Conservation (phyloP, 1,284 basidiomycete species). For the Rhodotorula sp. region DNA sequence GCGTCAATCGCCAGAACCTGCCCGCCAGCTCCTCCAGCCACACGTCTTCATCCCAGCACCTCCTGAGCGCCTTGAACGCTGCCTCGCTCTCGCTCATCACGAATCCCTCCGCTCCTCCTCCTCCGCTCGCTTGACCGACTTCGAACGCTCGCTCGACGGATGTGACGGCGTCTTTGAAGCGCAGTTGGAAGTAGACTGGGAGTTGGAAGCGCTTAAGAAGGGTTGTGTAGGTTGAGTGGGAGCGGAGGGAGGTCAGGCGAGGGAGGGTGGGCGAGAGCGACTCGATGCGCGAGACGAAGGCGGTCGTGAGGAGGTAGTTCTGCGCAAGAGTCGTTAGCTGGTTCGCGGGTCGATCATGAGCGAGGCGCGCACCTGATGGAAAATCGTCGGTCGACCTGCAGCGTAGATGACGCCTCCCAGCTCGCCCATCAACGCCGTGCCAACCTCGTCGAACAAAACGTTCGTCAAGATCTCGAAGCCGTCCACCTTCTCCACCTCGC, state of each 20-base stretch:
- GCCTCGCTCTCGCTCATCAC: conserved; percentile 61
- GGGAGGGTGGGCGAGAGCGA: conserved; percentile 71
- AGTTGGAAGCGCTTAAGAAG: conserved; percentile 92
- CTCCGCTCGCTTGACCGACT: conserved; percentile 18
- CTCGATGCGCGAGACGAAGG: conserved; percentile 81
- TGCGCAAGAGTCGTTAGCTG: conserved; percentile 40
- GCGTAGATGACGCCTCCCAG: conserved; percentile 80
- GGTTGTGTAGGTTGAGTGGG: conserved; percentile 64
- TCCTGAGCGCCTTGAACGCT: conserved; percentile 67
- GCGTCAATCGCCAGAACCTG: conserved; percentile 80
- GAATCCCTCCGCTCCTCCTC: conserved; percentile 44
- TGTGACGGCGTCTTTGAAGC: conserved; percentile 90
- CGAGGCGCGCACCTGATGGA: conserved; percentile 65
- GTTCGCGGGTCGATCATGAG: conserved; percentile 1
- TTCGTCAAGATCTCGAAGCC: conserved; percentile 76
- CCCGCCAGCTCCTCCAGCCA: conserved; percentile 75
- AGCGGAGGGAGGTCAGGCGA: conserved; percentile 67
- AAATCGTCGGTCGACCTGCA: conserved; percentile 82
- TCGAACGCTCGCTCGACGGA: conserved; percentile 62
- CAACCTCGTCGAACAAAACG: conserved; percentile 83
- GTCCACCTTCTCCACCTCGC: conserved; percentile 26
- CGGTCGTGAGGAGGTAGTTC: conserved; percentile 80
- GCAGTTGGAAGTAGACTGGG: conserved; percentile 92
- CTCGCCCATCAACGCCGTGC: conserved; percentile 73
- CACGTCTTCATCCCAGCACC: conserved; percentile 80